Conservation (phyloP, 768 basidiomycete species). For the Dentipellis fragilis region DNA sequence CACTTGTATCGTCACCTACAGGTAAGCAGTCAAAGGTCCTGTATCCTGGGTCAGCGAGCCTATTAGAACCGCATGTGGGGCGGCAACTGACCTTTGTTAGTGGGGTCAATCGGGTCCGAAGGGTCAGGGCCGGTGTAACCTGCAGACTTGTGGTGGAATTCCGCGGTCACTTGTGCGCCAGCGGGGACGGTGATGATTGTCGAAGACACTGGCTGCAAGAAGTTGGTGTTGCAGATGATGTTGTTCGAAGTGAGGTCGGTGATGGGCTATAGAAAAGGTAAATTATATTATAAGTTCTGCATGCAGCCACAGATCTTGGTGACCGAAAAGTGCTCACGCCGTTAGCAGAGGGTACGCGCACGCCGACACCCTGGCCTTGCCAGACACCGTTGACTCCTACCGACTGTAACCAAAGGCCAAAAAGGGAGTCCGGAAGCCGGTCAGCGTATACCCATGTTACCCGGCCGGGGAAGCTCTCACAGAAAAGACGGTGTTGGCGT, state of each 20-base stretch:
- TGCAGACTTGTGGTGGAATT: conserved; percentile 39
- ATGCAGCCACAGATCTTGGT: neutral
- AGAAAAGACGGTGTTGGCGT: neutral
- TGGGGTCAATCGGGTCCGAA: conserved; percentile 36
- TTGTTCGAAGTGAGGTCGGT: conserved; percentile 45
- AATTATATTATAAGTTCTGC: neutral
- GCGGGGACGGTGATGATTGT: conserved; percentile 39
- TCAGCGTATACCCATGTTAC: neutral
- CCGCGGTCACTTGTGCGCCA: conserved; percentile 40
- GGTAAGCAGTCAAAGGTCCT: conserved; percentile 38
- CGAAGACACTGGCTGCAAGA: conserved; percentile 35
- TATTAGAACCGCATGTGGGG: neutral
- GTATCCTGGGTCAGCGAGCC: neutral
- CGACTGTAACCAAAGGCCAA: conserved; percentile 21
- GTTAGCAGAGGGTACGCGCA: conserved; percentile 38
- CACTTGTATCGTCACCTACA: conserved; percentile 17
- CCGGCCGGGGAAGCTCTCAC: neutral
- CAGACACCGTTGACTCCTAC: conserved; percentile 42
- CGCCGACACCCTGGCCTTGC: conserved; percentile 33
- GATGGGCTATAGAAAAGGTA: conserved; percentile 31
- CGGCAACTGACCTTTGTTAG: conserved; percentile 30
- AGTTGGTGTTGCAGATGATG: conserved; percentile 50
- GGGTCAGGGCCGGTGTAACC: conserved; percentile 38
- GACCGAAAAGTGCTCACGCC: conserved; percentile 20
- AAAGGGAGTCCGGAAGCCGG: neutral